Base-by-base conservation (phyloP, 2,329 filamentous ascomycete genomes). In the Xylaria sp. region DNA sequence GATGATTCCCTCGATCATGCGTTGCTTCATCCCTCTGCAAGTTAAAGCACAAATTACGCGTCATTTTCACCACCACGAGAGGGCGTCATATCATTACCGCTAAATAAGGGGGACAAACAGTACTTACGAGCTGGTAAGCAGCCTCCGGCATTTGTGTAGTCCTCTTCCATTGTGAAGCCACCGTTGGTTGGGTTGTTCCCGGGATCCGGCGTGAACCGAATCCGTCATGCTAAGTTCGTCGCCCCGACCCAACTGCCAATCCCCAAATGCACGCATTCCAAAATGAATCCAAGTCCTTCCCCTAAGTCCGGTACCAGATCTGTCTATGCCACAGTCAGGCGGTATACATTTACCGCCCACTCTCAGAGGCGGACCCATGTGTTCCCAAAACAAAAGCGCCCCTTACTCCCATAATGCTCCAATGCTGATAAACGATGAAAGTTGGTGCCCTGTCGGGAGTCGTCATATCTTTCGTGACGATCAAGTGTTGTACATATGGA, bases 251-350 rank as follows among this genome's bases (percentile, higher is more conserved):
- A 62, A 83, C 35, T 78, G 83, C 42, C 82, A 83, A 68, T 77
- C 79, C 69, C 51, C 40, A 55, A 78, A n/a, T 82, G 82, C 73
- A 76, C 76, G 50, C 79, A 78, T 70, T 75, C 78, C 51, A 74
- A 74, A 37, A 70, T 77, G 51, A 25, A 72, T 82, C 32, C 81
- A 83, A 70, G 68, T 73, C 21, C 75, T 78, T 65, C 25, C 74
- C 73, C 59, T 75, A 65, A 73, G n/a, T 74, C 65, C 73, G 73
- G 59, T 76, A 74, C 60, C 75, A 75, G 27, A 75, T 78, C 42
- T 74, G 66, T 48, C 69, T 68, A 54, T 71, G 77, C 29, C 60
- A 76, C 25, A 60, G 61, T 21, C 66, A 69, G 35, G 71, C 70
- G 6, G 47, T 57, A 21, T 78, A 75, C 73, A 69, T 72, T 64